Base-by-base conservation (phyloP, 1,139 yeast species). In the Chernovozyma sophiae-reginae region DNA sequence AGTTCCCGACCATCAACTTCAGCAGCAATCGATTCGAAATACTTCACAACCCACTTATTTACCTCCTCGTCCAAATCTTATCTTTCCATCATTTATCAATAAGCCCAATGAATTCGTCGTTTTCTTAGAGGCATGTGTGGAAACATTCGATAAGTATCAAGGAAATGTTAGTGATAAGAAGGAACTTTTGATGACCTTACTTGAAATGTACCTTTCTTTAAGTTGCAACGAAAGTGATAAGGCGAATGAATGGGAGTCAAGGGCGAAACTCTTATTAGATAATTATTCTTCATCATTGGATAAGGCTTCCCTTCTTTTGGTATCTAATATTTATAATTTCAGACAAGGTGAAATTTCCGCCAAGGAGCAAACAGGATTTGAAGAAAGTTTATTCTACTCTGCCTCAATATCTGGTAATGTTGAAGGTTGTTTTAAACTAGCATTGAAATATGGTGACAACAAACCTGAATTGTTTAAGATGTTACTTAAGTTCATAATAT, bases 111-210 rank as follows among this genome's bases (percentile, higher is more conserved):
- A 90, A 51, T 90, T 92, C 69, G 95, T 90, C 15, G 85, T 86
- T n/a, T 90, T 94, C 47, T 61, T 92, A 39, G 98, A 92, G 54
- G 97, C 97, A 0, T 87, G 97, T 51, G 64, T 89, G 14, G 87
- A 83, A 47, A 74, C 86, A 7, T 86, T 86, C 54, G 90, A 84
- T 42, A 74, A 71, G 43, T 85, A 79, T 52, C 92, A 84, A 42
- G 95, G 94, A 0, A 74, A 79, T 41, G 65, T 66, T 15, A 74
- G 74, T 44, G 96, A 87, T 49, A 77, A 80, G 46, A 74, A 72
- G 38, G 95, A 85, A 34, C 69, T 90, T 26, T 63, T 86, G 38
- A 77, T 85, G 8, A 87, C 97, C 0, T 63, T 92, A 31, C 84
- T 81, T 53, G 97, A 92, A 52, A 69, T 86, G 68, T 92, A 92